A percentile compares a stretch with the other conserved stretches of the same genome.
Conservation (phyloP, 495 filamentous ascomycete species). For the Aspergillus homomorphus region DNA sequence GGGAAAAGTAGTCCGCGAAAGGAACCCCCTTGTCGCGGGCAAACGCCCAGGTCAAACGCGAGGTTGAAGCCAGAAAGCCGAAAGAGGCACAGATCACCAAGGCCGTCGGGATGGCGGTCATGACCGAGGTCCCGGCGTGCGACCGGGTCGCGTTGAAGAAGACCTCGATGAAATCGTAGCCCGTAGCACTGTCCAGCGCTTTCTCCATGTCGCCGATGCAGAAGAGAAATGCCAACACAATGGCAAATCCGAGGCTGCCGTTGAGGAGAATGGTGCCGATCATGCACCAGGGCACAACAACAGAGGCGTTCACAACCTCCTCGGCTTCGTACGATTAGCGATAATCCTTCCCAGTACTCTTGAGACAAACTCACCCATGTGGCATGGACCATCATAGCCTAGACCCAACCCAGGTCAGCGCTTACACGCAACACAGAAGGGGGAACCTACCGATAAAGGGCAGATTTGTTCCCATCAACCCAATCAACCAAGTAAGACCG, state of each 20-base stretch:
- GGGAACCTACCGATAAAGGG: conserved; percentile 1
- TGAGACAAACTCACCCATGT: neutral
- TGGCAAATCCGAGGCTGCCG: conserved; percentile 31
- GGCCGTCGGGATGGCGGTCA: conserved; percentile 14
- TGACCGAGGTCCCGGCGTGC: conserved; percentile 15
- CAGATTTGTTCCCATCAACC: neutral
- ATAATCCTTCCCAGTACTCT: neutral
- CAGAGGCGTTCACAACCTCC: conserved; percentile 32
- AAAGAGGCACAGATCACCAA: neutral
- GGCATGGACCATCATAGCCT: neutral
- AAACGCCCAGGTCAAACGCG: conserved; percentile 2
- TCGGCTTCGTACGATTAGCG: conserved; percentile 10
- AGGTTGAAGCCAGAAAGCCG: conserved; percentile 3
- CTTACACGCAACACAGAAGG: conserved; percentile 1
- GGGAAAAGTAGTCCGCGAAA: conserved; percentile 36
- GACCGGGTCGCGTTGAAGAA: conserved; percentile 25
- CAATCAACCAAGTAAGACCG: conserved; percentile 29
- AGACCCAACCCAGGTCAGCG: neutral
- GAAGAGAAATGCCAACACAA: conserved; percentile 31
- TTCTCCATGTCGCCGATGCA: conserved; percentile 29
- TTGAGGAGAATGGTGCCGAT: conserved; percentile 29
- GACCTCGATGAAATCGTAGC: conserved; percentile 26
- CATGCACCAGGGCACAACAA: conserved; percentile 26
- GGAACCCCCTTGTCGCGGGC: conserved; percentile 30
- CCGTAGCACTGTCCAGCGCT: conserved; percentile 22